Percentiles rank a stretch among this genome's conserved stretches.
Conservation (phyloP, 345 rosid genomes). For the Hibiscus mutabilis region DNA sequence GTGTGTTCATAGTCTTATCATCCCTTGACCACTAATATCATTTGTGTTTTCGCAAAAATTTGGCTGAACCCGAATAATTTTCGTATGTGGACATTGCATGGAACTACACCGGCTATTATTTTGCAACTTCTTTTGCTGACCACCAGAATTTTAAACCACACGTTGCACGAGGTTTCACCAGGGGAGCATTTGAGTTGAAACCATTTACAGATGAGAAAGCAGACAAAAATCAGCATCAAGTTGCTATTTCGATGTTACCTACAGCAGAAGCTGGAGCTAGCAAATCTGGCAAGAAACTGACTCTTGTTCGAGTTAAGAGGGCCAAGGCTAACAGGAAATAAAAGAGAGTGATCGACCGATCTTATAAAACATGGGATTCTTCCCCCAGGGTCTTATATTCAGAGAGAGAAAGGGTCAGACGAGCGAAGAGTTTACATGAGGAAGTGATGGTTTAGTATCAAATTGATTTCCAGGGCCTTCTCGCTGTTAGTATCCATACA, state of each 20-base stretch:
- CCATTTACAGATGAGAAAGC: slow-evolving; percentile 57
- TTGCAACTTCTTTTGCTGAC: slow-evolving; percentile 7
- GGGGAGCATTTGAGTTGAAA: slow-evolving; percentile 82
- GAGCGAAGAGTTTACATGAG: slow-evolving; percentile 22
- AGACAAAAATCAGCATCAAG: slow-evolving; percentile 46
- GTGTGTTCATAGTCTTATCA: not conserved
- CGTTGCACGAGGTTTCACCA: slow-evolving; percentile 80
- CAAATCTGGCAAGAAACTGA: slow-evolving; percentile 60
- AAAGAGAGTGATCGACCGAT: not conserved
- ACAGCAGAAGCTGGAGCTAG: slow-evolving; percentile 46
- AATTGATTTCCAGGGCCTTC: not conserved
- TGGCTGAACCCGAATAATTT: not conserved
- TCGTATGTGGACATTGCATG: not conserved
- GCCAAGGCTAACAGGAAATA: slow-evolving; percentile 35
- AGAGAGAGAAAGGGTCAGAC: slow-evolving; percentile 28
- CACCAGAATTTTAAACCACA: slow-evolving; percentile 13
- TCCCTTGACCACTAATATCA: not conserved
- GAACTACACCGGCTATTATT: not conserved
- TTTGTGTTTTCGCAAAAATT: not conserved
- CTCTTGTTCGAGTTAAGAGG: slow-evolving; percentile 65
- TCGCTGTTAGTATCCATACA: not conserved
- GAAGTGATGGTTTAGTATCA: slow-evolving; percentile 5
- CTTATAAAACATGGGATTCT: not conserved
- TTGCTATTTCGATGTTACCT: slow-evolving; percentile 51
- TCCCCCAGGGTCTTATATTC: slow-evolving; percentile 21